Conservation (phyloP, 306 rosid genomes). For the Echinosophora koreensis region DNA sequence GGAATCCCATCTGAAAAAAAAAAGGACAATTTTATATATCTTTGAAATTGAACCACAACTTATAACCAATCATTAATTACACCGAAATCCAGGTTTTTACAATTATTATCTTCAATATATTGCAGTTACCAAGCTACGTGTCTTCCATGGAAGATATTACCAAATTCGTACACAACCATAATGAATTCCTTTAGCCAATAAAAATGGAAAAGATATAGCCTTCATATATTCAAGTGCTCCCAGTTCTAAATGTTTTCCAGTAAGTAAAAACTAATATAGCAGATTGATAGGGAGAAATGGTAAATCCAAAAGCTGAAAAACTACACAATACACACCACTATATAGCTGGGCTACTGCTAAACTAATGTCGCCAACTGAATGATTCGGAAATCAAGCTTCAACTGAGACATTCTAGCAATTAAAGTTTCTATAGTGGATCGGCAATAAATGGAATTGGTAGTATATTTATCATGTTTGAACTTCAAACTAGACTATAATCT, state of each 20-base stretch:
- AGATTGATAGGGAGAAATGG: constrained; percentile 26
- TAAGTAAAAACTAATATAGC: constrained; percentile 29
- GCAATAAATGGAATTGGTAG: constrained; percentile 26
- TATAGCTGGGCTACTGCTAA: constrained; percentile 25
- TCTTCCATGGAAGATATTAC: constrained; percentile 28
- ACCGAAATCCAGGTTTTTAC: constrained; percentile 25
- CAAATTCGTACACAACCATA: constrained; percentile 17
- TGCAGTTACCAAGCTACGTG: constrained; percentile 34
- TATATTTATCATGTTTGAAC: constrained; percentile 31
- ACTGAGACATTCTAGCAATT: constrained; percentile 22
- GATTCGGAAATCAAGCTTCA: constrained; percentile 34
- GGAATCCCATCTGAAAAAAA: constrained; percentile 91
- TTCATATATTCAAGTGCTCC: constrained; percentile 26
- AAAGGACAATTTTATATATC: constrained; percentile 34
- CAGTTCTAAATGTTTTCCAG: constrained; percentile 31
- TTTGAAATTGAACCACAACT: constrained; percentile 27
- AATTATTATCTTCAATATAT: constrained; percentile 10
- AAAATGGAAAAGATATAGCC: constrained; percentile 32
- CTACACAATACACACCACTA: neutral
- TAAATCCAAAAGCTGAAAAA: constrained; percentile 39
- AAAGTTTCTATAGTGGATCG: constrained; percentile 4
- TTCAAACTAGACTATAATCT: constrained; percentile 22
- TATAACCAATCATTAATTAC: constrained; percentile 37
- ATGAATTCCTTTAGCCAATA: constrained; percentile 31
- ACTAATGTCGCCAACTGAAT: neutral